These are phyloP conservation scores for Jackrogersella minutella DNA, from an alignment of 495 filamentous ascomycete genomes.

Conservation along the genomic window DNA sequence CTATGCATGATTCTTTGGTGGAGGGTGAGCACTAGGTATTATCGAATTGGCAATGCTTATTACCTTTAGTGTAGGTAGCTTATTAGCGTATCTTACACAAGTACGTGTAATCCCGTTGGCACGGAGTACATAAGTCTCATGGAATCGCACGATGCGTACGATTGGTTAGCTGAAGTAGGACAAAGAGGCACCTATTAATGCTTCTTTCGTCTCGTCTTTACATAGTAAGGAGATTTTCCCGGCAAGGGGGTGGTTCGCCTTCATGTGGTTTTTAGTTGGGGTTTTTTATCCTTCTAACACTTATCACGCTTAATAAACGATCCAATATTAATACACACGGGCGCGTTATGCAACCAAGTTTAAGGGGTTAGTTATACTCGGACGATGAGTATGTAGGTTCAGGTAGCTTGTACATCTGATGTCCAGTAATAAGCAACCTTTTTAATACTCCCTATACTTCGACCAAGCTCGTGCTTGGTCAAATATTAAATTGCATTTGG, in stretches of 20 bases:
- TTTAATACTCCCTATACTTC: slow-evolving; percentile 5
- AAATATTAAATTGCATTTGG: slow-evolving; percentile 36
- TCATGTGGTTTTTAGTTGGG: no score
- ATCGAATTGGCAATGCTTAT: slow-evolving; percentile 26
- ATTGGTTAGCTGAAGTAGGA: slow-evolving; percentile 29
- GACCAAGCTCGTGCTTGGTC: slow-evolving; percentile 9
- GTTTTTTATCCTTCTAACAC: slow-evolving; percentile 17
- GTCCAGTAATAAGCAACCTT: not conserved
- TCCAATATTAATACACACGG: slow-evolving; percentile 34
- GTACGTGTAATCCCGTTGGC: slow-evolving; percentile 32
- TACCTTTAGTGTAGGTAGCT: slow-evolving; percentile 1
- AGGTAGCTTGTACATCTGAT: slow-evolving; percentile 22
- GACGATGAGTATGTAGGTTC: no score
- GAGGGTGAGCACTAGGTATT: slow-evolving; percentile 29
- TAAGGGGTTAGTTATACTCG: slow-evolving; percentile 20
- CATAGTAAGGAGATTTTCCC: slow-evolving; percentile 27
- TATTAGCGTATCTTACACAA: slow-evolving; percentile 9
- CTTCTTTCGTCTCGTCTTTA: slow-evolving; percentile 26
- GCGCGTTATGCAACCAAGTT: slow-evolving; percentile 32
- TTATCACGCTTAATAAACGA: slow-evolving; percentile 30
- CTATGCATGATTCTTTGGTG: slow-evolving; percentile 33
- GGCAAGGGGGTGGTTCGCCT: slow-evolving; percentile 10
- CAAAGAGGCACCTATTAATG: slow-evolving; percentile 24
- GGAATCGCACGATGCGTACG: slow-evolving; percentile 8
- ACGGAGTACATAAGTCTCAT: slow-evolving; percentile 35